Conservation (phyloP, 352 stramenopile species). For the Pythium phragmitis region DNA sequence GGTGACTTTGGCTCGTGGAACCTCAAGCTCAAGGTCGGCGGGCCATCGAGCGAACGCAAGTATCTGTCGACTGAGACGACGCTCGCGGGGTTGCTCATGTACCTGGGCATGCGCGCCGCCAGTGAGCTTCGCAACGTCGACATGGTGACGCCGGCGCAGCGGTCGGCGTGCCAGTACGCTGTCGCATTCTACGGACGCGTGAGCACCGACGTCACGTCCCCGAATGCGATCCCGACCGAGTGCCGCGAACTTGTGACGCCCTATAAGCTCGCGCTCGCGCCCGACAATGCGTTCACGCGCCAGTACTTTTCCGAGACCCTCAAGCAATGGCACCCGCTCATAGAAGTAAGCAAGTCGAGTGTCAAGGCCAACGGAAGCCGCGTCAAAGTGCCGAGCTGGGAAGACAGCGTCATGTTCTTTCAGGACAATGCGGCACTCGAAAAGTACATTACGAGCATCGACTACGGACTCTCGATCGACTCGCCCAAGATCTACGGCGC, state of each 20-base stretch:
- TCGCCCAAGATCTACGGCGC: conserved; percentile 54
- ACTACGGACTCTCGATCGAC: conserved; percentile 43
- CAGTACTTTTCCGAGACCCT: conserved; percentile 69
- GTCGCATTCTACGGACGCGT: conserved; percentile 35
- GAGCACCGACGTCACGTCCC: conserved; percentile 32
- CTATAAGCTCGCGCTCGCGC: conserved; percentile 61
- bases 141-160: conserved; percentile 29
- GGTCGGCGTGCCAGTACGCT: conserved; percentile 28
- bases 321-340: conserved; percentile 59
- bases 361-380: conserved; percentile 35
- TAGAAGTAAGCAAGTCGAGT: conserved; percentile 31
- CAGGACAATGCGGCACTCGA: conserved; percentile 34
- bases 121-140: conserved; percentile 37
- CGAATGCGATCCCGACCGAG: conserved; percentile 32
- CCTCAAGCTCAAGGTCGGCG: conserved; percentile 13
- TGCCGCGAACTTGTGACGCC: conserved; percentile 39
- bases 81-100: conserved; percentile 49
- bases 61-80: conserved; percentile 53
- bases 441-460: conserved; percentile 45
- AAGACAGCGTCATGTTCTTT: conserved; percentile 68
- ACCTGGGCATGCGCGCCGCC: conserved; percentile 35
- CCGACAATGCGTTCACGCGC: conserved; percentile 56
- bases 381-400: conserved; percentile 40
- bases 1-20: conserved; percentile 29
- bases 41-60: conserved; percentile 11